Evolutionary conservation across 2,329 filamentous ascomycete species (phyloP).

Genomic region (Dendrostoma leiphaemia): DNA sequence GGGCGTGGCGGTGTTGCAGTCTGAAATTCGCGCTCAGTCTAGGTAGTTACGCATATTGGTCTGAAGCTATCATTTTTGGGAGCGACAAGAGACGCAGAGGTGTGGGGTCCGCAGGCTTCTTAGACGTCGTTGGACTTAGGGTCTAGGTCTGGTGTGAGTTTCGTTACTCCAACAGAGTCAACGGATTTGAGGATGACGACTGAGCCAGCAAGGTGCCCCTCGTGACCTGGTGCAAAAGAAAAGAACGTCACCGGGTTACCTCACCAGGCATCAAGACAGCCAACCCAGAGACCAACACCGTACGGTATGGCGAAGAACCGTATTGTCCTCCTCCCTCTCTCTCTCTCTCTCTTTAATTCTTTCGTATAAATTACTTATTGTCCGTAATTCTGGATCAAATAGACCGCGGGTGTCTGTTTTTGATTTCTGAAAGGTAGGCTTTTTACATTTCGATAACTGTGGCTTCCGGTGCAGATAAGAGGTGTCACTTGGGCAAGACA

Average conservation of each 20-base stretch:
- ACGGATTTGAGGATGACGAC: neutral
- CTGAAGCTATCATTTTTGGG: neutral
- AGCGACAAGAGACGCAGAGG: neutral
- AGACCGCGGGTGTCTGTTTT: too few relatives aligned
- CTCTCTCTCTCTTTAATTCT: too few relatives aligned
- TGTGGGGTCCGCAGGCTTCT: neutral
- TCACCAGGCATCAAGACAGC: neutral
- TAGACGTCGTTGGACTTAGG: neutral
- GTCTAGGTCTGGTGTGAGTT: neutral
- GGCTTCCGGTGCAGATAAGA: neutral
- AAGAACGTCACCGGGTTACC: too few relatives aligned
- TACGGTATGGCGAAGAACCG: too few relatives aligned
- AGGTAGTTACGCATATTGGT: neutral
- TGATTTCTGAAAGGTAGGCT: too few relatives aligned
- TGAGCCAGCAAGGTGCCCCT: neutral
- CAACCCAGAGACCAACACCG: neutral
- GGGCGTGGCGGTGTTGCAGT: neutral
- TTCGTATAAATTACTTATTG: too few relatives aligned
- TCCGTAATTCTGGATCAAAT: too few relatives aligned
- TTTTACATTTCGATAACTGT: neutral
- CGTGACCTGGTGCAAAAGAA: constrained; percentile 6
- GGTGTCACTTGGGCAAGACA: neutral
- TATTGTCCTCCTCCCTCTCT: too few relatives aligned
- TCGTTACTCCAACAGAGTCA: too few relatives aligned
- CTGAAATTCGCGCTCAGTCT: neutral